Evolutionary conservation across 2,329 filamentous ascomycete species (phyloP), one percentile per base, ranked within the genome.

Genomic region (Beauveria asiatica): DNA sequence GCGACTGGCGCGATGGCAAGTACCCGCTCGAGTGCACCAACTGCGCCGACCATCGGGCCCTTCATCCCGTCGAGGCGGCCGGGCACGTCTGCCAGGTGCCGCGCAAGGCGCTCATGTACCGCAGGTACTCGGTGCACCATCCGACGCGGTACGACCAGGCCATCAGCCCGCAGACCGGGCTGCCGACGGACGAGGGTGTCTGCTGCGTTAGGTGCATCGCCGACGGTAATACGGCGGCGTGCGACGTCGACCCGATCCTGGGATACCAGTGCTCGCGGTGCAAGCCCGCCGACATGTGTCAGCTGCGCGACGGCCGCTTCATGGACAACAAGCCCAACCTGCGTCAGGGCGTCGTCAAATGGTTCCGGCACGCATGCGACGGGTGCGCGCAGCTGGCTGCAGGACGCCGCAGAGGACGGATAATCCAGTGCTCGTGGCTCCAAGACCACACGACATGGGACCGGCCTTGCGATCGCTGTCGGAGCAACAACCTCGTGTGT

Each of bases 361-460:
- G 68, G 68, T 66, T 66, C 37, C 67, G 68, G 1, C 65, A 62
- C 42, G 60, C 61, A 4, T 70, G 68, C 50, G 67, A 68, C 4
- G 59, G 61, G 10, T 70, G 68, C 57, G 54, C 50, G 1, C 64
- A 62, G 27, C 57, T 59, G n/a, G 56, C 44, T 17, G 33, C 51
- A 41, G 11, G 49, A 13, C 37, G 30, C 23, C 30, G 23, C 60
- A 10, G 41, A 49, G 1, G 8, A 4, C 19, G 3, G 3, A 13
- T 2, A 11, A 13, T 7, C 6, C 59, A 49, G 9, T 70, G 68
- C 63, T 64, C 59, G 54, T 70, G 67, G 67, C 59, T 69, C 10
- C 8, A 10, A 9, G 62, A 64, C n/a, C 62, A 66, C 6, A 53
- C 25, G 1, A 58, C 62, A 30, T 68, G 67, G 68, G 56, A 62